Percentiles rank a stretch among this genome's conserved stretches.
Evolutionary conservation across 352 stramenopile genomes (phyloP).

Genomic region (Pythium monospermum): DNA sequence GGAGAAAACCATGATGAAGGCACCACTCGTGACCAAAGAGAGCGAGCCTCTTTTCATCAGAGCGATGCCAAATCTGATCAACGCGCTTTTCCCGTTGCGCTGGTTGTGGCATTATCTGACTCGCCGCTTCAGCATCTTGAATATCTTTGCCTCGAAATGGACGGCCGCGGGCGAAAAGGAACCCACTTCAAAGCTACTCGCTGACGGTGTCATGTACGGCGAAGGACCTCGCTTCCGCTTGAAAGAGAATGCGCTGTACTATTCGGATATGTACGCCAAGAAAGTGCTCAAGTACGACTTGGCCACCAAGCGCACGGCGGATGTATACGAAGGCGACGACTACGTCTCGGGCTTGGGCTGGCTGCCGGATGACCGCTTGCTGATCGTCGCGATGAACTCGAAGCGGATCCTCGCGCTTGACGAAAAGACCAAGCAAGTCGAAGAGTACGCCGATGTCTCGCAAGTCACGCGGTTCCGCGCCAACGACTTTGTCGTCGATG

Average conservation of each 20-base stretch:
- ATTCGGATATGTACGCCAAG: conserved; percentile 57
- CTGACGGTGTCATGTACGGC: conserved; percentile 44
- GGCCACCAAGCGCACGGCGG: conserved; percentile 22
- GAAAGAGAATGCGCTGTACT: conserved; percentile 50
- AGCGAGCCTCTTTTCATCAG: conserved; percentile 24
- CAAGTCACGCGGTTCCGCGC: conserved; percentile 39
- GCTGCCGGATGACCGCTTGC: conserved; percentile 49
- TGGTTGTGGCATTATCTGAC: conserved; percentile 31
- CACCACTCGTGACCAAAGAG: neutral
- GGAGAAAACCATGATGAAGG: neutral
- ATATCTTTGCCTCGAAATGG: conserved; percentile 7
- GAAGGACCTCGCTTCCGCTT: conserved; percentile 57
- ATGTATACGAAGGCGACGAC: conserved; percentile 50
- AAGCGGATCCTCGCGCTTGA: conserved; percentile 40
- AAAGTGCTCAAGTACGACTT: conserved; percentile 61
- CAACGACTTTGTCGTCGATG: conserved; percentile 64
- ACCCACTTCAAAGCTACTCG: conserved; percentile 27
- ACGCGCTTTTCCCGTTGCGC: conserved; percentile 17
- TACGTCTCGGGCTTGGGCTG: conserved; percentile 55
- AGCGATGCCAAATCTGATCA: conserved; percentile 15
- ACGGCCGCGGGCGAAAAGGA: conserved; percentile 20
- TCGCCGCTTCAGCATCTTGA: conserved; percentile 18
- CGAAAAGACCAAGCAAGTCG: conserved; percentile 21
- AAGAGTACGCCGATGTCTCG: conserved; percentile 48
- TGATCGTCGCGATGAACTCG: conserved; percentile 57